These are phyloP conservation scores for Raffaelea albimanens DNA, from an alignment of 2,329 filamentous ascomycete genomes.

Conservation along the genomic window DNA sequence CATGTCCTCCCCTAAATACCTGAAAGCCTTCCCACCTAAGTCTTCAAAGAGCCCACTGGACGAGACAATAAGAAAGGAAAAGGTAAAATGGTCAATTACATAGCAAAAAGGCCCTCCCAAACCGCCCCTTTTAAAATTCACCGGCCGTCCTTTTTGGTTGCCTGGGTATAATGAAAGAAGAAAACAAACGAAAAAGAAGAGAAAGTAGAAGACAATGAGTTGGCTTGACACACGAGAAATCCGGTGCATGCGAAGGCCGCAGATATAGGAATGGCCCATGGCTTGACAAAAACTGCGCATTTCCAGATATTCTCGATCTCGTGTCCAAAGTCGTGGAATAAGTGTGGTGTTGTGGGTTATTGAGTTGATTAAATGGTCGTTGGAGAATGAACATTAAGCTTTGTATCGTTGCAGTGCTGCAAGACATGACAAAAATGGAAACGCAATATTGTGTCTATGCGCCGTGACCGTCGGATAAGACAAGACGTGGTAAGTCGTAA, in stretches of 20 bases:
- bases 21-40: too few relatives aligned
- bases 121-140: background rate
- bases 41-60: too few relatives aligned
- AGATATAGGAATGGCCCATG: too few relatives aligned
- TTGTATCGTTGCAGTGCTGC: background rate
- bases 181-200: background rate
- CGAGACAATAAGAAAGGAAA: too few relatives aligned
- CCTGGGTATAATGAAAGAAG: conserved; percentile 1
- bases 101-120: background rate
- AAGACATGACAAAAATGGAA: conserved; percentile 7
- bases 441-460: background rate
- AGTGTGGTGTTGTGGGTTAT: background rate
- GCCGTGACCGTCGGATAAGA: background rate
- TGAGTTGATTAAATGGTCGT: background rate
- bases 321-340: too few relatives aligned
- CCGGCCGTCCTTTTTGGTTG: background rate
- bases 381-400: conserved; percentile 1
- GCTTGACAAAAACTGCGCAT: too few relatives aligned
- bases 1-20: too few relatives aligned
- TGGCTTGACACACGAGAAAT: background rate
- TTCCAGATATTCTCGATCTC: too few relatives aligned
- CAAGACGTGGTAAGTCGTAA: background rate
- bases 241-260: too few relatives aligned
- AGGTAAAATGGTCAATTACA: background rate
- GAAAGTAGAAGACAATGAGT: too few relatives aligned